Percentiles rank a stretch among this genome's conserved stretches.
Conservation (phyloP, 805 yeast genomes). For the Schizosaccharomyces octosporus region DNA sequence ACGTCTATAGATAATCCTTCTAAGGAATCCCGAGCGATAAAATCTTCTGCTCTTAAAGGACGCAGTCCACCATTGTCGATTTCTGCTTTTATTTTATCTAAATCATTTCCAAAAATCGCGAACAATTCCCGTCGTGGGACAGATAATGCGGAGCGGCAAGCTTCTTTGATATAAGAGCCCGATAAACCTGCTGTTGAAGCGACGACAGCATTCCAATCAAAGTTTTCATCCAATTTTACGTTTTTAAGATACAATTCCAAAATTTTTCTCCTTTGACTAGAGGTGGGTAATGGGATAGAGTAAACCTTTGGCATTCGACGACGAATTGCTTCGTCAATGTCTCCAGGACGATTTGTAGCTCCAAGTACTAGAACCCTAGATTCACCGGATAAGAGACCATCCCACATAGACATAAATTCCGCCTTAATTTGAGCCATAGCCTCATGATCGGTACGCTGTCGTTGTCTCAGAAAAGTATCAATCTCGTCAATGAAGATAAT, state of each 20-base stretch:
- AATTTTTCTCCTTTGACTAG: slow-evolving; percentile 43
- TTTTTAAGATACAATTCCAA: slow-evolving; percentile 13
- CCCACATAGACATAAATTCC: slow-evolving; percentile 95
- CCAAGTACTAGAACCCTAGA: slow-evolving; percentile 76
- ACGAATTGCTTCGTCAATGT: slow-evolving; percentile 76
- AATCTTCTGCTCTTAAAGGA: background rate
- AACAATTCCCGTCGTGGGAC: slow-evolving; percentile 72
- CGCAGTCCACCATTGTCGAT: background rate
- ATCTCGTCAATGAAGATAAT: slow-evolving; percentile 90
- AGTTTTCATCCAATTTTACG: slow-evolving; percentile 27
- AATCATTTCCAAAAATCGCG: slow-evolving; percentile 19
- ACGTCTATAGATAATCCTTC: background rate
- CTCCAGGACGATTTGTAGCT: slow-evolving; percentile 80
- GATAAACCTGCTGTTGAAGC: slow-evolving; percentile 39
- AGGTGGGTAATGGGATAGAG: slow-evolving; percentile 47
- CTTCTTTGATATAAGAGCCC: slow-evolving; percentile 78
- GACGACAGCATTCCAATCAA: slow-evolving; percentile 22
- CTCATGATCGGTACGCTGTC: slow-evolving; percentile 71
- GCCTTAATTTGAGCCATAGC: slow-evolving; percentile 87
- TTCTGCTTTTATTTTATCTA: background rate
- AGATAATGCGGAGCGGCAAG: slow-evolving; percentile 83
- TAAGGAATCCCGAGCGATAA: background rate
- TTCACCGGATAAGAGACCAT: slow-evolving; percentile 44
- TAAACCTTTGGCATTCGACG: slow-evolving; percentile 83
- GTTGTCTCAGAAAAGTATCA: slow-evolving; percentile 79